These are phyloP conservation scores for Agaricus bisporus DNA, from an alignment of 768 basidiomycete genomes.

Conservation along the genomic window DNA sequence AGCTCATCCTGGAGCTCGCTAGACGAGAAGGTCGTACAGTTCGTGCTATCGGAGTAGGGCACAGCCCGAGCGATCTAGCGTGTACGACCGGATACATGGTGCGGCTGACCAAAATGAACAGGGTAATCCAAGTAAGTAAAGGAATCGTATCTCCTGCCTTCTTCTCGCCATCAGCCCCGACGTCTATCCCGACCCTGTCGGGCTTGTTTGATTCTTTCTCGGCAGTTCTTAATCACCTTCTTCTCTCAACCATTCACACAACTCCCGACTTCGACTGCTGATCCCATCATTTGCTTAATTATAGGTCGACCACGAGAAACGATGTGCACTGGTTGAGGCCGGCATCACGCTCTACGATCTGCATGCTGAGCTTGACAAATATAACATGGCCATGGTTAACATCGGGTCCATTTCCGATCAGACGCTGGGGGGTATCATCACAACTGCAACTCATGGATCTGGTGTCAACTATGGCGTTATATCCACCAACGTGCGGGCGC, in stretches of 20 bases:
- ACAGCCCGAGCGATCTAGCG: slow-evolving; percentile 90
- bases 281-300: slow-evolving; percentile 11
- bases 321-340: slow-evolving; percentile 64
- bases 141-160: background rate
- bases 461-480: slow-evolving; percentile 77
- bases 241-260: background rate
- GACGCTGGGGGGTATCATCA: slow-evolving; percentile 85
- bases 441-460: slow-evolving; percentile 94
- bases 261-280: background rate
- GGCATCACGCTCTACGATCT: slow-evolving; percentile 76
- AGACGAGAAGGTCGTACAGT: slow-evolving; percentile 63
- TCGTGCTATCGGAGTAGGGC: slow-evolving; percentile 84
- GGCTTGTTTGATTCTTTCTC: background rate
- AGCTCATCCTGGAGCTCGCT: slow-evolving; percentile 75
- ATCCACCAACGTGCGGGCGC: slow-evolving; percentile 70
- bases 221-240: slow-evolving; percentile 1
- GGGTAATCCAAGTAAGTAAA: slow-evolving; percentile 66
- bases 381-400: slow-evolving; percentile 82
- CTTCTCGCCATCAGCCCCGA: slow-evolving; percentile 9
- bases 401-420: slow-evolving; percentile 97
- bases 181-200: background rate
- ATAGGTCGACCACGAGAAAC: slow-evolving; percentile 66
- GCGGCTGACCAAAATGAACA: slow-evolving; percentile 65
- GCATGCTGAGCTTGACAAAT: slow-evolving; percentile 56
- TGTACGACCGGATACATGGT: slow-evolving; percentile 88